Base-by-base conservation (phyloP, 108 stramenopile species). In the Cyclostephanos tholiformis region DNA sequence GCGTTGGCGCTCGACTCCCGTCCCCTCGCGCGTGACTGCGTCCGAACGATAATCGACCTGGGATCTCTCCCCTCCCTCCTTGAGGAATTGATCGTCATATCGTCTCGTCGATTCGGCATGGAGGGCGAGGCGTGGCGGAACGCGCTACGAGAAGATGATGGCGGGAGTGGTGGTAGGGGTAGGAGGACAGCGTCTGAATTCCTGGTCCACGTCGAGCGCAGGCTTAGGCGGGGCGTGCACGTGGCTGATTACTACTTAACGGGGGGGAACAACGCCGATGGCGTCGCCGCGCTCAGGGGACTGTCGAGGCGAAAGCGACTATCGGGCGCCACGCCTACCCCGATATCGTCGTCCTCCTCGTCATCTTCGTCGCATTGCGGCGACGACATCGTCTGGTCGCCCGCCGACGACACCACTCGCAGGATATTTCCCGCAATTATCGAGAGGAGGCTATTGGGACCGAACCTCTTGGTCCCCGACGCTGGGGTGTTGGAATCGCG, bases 391-490 rank as follows among this genome's bases (percentile, higher is more conserved):
- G 39, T 48, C 39, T 75, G 75, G 75, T 41, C 49, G 17, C 26
- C 63, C 19, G 44, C 35, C 60, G 72, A 72, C 36, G 60, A 59
- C 63, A 65, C 27, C 39, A 65, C 72, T 10, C 59, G 79, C 25
- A 66, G 78, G 53, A 72, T 80, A 52, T 53, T 80, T 25, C 68
- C 79, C 26, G 66, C 79, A 30, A 73, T 80, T 23, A 80, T 80
- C 48, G 79, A 80, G 65, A 64, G 62, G 36, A 50, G 65, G 29
- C 63, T 80, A 2, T 63, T 80, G 16, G 41, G 62, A 32, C 72
- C 79, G 2, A 67, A 74, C 63, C 63, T 80, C 27, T 16, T 57
- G 22, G 56, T 68, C 7, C 59, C 59, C 11, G 35, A 9, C 20
- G 4, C 20, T 12, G 79, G 68, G 43, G 51, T 80, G 16, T 70